Evolutionary conservation across 1,284 basidiomycete genomes (phyloP), one percentile per base, ranked within the genome.

Genomic region (Fomes fomentarius): DNA sequence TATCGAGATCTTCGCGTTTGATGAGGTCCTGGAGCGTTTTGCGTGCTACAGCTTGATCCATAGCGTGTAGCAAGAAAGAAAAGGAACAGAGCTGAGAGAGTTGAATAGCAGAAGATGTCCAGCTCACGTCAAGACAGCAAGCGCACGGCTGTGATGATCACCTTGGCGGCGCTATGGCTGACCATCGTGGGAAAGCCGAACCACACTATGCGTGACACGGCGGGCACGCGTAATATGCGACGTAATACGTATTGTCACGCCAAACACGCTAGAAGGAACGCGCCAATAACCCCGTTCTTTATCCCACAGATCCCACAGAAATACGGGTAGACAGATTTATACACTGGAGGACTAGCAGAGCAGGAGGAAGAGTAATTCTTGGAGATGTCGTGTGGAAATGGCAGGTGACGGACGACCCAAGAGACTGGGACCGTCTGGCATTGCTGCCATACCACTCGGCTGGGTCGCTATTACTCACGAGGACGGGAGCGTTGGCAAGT

Each of bases 21-120:
- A 85, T 82, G 69, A 95, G 86, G 47, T 89, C 86, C 59, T 85
- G 82, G 28, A 94, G 82, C 25, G 80, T 80, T 61, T 87, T 82
- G 69, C 85, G 89, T 45, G 85, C 85, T 30, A 81, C 77, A 7
- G 71, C 68, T 68, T 93, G 91, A 67, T 91, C 86, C 85, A 89
- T 81, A 52, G 56, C 41, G 54, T n/a, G 22, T 33, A 19, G 11
- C 10, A 34, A 33, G 26, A 33, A 43, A 46, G 44, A 25, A 30
- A 49, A 46, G 40, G 28, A 41, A 55, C 47, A 34, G 19, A 47
- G 39, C 11, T 11, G 41, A 47, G 43, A 17, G n/a, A 30, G 22
- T 30, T 10, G 43, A 33, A 17, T 42, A 35, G 33, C 24, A 22
- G 48, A 35, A 31, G 46, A 45, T 40, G 50, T 19, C 12, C 43